Evolutionary conservation across 2,329 filamentous ascomycete species (phyloP).

Genomic region (Epichloe bromicola): DNA sequence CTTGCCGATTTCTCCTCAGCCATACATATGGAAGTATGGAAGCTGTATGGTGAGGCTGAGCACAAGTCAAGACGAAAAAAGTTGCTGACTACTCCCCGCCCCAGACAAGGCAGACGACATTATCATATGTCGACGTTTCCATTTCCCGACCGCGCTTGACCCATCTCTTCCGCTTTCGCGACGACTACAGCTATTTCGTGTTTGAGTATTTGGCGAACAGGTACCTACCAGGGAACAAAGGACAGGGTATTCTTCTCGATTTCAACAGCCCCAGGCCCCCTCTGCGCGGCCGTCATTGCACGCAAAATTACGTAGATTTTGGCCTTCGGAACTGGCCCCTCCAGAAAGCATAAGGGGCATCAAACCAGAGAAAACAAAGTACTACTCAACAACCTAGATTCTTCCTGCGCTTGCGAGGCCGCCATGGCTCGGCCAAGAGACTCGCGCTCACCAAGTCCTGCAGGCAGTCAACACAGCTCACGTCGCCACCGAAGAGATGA

Average conservation of each 20-base stretch:
- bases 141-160: background rate
- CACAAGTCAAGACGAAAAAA: background rate
- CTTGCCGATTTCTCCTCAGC: background rate
- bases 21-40: background rate
- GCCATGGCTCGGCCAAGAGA: slow-evolving; percentile 52
- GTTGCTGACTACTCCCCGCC: background rate
- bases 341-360: background rate
- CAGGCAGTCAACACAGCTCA: slow-evolving; percentile 69
- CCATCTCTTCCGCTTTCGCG: background rate
- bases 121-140: background rate
- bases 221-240: too few relatives aligned
- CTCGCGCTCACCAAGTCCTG: slow-evolving; percentile 83
- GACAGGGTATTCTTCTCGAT: background rate
- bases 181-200: too few relatives aligned
- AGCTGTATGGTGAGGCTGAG: background rate
- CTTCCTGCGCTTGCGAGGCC: slow-evolving; percentile 29
- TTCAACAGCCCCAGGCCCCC: background rate
- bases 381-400: slow-evolving; percentile 26
- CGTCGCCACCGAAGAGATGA: slow-evolving; percentile 54
- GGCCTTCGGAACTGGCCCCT: too few relatives aligned
- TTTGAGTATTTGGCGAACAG: too few relatives aligned
- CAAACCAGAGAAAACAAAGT: slow-evolving; percentile 17
- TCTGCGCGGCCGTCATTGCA: background rate
- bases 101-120: background rate
- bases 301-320: background rate